Evolutionary conservation across 1,284 basidiomycete species (phyloP).

Genomic region (Ganoderma meredithae): DNA sequence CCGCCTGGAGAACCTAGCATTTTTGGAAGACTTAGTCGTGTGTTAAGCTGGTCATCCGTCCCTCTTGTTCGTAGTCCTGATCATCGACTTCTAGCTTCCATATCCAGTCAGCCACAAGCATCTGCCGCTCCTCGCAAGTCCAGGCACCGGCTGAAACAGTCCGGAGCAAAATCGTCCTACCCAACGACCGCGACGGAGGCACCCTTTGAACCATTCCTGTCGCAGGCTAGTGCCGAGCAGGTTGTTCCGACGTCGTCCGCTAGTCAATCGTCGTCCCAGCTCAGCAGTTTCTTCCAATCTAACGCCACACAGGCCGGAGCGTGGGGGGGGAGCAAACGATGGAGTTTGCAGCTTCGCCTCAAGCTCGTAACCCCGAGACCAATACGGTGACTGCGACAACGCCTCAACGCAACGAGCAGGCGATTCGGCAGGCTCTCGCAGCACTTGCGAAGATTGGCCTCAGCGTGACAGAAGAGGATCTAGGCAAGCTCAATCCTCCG

Average conservation of each 20-base stretch:
- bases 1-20: background rate
- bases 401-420: background rate
- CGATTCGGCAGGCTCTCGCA: background rate
- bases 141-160: background rate
- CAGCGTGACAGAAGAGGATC: conserved; percentile 42
- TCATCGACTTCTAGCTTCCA: background rate
- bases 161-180: background rate
- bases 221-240: background rate
- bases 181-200: background rate
- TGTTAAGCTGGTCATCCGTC: background rate
- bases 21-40: background rate
- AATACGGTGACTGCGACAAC: background rate
- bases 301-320: background rate
- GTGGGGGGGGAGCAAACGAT: background rate
- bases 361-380: background rate
- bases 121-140: background rate
- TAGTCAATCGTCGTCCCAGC: background rate
- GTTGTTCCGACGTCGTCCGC: background rate
- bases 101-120: background rate
- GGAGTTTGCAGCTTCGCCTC: background rate
- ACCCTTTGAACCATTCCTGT: background rate
- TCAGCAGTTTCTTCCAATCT: background rate
- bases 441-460: conserved; percentile 38
- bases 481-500: conserved; percentile 46
- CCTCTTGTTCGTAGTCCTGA: background rate